phyloP scores from a whole-genome alignment of 2,329 filamentous ascomycete genomes.

The Colletotrichum ledebouriae region DNA sequence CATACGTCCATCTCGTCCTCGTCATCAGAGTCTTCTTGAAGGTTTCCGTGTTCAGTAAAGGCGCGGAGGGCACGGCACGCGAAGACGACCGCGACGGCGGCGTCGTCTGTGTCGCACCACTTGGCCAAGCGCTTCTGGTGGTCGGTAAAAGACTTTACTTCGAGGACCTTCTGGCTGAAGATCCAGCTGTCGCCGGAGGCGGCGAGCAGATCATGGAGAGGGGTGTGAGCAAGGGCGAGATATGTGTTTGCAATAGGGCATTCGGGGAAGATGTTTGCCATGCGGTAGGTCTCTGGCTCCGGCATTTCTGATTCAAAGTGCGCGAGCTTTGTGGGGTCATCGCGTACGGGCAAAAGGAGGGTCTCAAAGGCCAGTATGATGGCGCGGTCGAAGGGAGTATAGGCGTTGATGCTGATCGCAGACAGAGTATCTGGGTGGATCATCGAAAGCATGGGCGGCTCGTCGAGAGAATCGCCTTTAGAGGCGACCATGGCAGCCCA shows the following conservation, averaged over 20 bases:
- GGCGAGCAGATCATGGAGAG: constrained; percentile 69
- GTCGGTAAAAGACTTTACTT: constrained; percentile 58
- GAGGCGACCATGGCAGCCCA: constrained; percentile 59
- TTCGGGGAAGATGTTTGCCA: constrained; percentile 59
- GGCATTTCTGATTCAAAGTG: constrained; percentile 46
- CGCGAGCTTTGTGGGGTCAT: constrained; percentile 46
- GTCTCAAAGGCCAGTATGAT: constrained; percentile 57
- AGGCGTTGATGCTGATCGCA: constrained; percentile 51
- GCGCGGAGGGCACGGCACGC: constrained; percentile 65
- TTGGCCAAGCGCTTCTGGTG: constrained; percentile 61
- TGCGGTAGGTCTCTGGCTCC: constrained; percentile 46
- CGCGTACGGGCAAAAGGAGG: constrained; percentile 54
- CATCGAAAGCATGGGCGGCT: constrained; percentile 30
- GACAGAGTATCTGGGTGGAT: constrained; percentile 52
- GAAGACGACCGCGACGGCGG: constrained; percentile 61
- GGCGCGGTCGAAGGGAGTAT: constrained; percentile 55
- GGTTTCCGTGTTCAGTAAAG: constrained; percentile 49
- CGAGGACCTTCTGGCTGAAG: constrained; percentile 66
- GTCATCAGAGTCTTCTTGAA: constrained; percentile 31
- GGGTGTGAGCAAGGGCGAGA: constrained; percentile 69
- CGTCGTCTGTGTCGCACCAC: constrained; percentile 61
- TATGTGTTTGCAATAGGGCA: constrained; percentile 66
- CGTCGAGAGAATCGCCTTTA: constrained; percentile 35
- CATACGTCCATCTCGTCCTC: constrained; percentile 29
- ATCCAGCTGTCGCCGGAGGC: constrained; percentile 71